phyloP scores from a whole-genome alignment of 2,329 filamentous ascomycete genomes.

The Calonectria pseudoturangicola region DNA sequence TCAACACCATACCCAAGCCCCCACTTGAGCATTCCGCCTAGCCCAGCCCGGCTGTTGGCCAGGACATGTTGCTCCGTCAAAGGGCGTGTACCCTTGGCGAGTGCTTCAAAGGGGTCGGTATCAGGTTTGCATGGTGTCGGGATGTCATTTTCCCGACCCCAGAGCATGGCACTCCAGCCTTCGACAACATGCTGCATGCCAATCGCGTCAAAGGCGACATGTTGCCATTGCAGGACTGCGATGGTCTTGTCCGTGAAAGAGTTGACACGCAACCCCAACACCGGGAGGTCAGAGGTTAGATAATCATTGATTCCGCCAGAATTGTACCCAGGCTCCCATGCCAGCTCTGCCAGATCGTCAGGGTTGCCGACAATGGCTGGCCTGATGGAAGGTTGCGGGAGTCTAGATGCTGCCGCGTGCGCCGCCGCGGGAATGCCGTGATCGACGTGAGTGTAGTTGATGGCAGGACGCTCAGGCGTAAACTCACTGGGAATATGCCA shows the following conservation, averaged over 20 bases:
- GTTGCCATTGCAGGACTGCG: conserved; percentile 31
- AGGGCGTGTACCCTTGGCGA: conserved; percentile 34
- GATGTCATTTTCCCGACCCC: conserved; percentile 30
- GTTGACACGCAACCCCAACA: conserved; percentile 34
- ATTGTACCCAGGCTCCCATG: conserved; percentile 34
- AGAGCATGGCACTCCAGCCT: conserved; percentile 35
- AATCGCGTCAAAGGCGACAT: conserved; percentile 34
- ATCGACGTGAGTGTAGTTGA: conserved; percentile 29
- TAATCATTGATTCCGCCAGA: conserved; percentile 38
- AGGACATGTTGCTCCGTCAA: conserved; percentile 31
- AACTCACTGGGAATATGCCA: conserved; percentile 43
- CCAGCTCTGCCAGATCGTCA: conserved; percentile 37
- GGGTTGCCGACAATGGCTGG: conserved; percentile 40
- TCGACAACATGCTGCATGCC: conserved; percentile 31
- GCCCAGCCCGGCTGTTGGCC: conserved; percentile 5
- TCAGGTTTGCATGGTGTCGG: conserved; percentile 25
- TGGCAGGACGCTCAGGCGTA: conserved; percentile 34
- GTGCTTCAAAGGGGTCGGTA: conserved; percentile 36
- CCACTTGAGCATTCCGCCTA: conserved; percentile 30
- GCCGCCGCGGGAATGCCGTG: conserved; percentile 26
- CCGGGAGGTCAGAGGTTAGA: conserved; percentile 28
- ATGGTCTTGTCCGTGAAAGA: conserved; percentile 42
- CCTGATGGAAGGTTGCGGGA: conserved; percentile 19
- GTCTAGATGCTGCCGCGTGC: conserved; percentile 32
- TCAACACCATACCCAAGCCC: conserved; percentile 34